These are phyloP conservation scores for Candida khao-thaluensis DNA, from an alignment of 805 yeast species.

Conservation along the genomic window DNA sequence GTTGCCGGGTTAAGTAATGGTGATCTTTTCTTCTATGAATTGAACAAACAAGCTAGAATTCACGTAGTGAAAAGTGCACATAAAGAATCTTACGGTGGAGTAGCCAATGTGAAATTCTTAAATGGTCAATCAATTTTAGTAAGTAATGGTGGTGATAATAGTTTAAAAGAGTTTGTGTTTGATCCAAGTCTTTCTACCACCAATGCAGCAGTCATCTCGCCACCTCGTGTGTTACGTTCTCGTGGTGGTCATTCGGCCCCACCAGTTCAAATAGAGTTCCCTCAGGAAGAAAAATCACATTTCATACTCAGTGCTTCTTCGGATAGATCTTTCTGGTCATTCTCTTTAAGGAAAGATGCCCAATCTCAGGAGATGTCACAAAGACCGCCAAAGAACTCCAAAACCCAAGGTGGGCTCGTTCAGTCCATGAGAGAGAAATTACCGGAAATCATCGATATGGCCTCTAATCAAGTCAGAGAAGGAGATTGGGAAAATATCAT, in stretches of 20 bases:
- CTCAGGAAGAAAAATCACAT: constrained; percentile 75
- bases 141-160: constrained; percentile 89
- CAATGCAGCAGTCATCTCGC: constrained; percentile 65
- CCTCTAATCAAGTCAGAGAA: constrained; percentile 70
- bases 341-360: constrained; percentile 91
- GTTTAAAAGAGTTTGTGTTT: constrained; percentile 84
- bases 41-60: constrained; percentile 67
- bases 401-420: constrained; percentile 55
- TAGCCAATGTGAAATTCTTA: constrained; percentile 68
- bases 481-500: constrained; percentile 93
- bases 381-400: constrained; percentile 45
- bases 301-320: constrained; percentile 81
- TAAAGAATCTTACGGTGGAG: constrained; percentile 71
- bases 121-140: constrained; percentile 91
- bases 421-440: constrained; percentile 62
- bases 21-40: constrained; percentile 81
- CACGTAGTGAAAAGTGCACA: constrained; percentile 77
- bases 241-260: constrained; percentile 98
- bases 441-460: constrained; percentile 70
- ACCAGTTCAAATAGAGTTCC: constrained; percentile 72
- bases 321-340: constrained; percentile 86
- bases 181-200: constrained; percentile 81
- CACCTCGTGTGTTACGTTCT: constrained; percentile 88
- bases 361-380: constrained; percentile 94
- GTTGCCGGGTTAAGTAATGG: constrained; percentile 80